Evolutionary conservation across 345 rosid genomes (phyloP), one percentile per base, ranked within the genome.

Genomic region (Trapa bicornis): DNA sequence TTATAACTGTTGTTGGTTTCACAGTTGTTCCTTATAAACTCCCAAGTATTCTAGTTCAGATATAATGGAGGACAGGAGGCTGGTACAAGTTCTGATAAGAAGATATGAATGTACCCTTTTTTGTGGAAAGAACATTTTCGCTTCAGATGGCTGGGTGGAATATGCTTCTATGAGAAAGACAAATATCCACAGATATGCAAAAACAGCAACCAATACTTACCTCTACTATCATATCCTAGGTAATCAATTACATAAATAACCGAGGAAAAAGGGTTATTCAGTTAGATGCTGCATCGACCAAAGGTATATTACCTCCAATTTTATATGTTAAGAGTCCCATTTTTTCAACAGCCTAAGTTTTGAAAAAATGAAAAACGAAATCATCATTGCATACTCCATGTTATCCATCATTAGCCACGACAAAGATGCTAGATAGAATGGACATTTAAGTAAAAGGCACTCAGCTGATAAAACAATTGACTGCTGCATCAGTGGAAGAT

Each of bases 1-100:
- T 61, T 47, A 66, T 50, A 57, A 47, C 1, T 66, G 66, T 42
- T 41, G 4, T 41, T 41, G 6, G 4, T 41, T 41, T 47, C 58
- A 57, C 33, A 32, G 32, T 29, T 58, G 41, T 72, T 60, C 65
- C 68, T 22, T 22, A 22, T 22, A 22, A 22, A 22, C 29, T 22
- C 29, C 0, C 29, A 22, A 22, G 29, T 22, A 22, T 22, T 22
- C 29, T 22, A 22, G 29, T 66, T 61, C 54, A 45, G 32, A 15
- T 74, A 33, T 58, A 73, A 54, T 62, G 52, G 67, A 65, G 64
- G 57, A 77, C 36, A 65, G 37, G 33, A 42, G 45, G 37, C 56
- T 2, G 42, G 50, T 66, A 45, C 43, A 37, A 36, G n/a, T 62
- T 33, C 39, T 35, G 64, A 8, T 61, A 32, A 35, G 64, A 7